Percentiles rank a stretch among this genome's conserved stretches.
These are phyloP conservation scores for Gossypium raimondii DNA, from an alignment of 345 rosid species.

Conservation along the genomic window DNA sequence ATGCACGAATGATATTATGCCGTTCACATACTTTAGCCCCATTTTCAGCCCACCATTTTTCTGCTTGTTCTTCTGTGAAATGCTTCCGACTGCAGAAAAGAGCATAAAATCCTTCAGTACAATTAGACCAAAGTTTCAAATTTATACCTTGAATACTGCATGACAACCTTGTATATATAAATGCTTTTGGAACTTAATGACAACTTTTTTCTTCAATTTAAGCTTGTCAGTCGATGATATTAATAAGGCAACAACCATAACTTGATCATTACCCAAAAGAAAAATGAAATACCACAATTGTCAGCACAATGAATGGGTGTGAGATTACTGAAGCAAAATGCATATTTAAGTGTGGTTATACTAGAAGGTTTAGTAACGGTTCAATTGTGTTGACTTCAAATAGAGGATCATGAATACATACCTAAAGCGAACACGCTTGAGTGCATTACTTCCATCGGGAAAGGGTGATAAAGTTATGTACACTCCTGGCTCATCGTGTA, in stretches of 20 bases:
- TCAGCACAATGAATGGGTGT: not conserved
- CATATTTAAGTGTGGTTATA: not conserved
- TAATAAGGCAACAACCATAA: not conserved
- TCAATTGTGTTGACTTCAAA: not conserved
- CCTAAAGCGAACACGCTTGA: constrained; percentile 89
- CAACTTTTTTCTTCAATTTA: not conserved
- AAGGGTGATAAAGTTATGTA: constrained; percentile 56
- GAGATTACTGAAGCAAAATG: not conserved
- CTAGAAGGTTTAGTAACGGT: not conserved
- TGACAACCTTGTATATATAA: too few relatives aligned
- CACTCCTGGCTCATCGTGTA: constrained; percentile 86
- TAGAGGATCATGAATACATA: constrained; percentile 22
- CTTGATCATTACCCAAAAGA: not conserved
- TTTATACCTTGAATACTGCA: too few relatives aligned
- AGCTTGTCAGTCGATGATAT: not conserved
- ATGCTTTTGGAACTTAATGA: not conserved
- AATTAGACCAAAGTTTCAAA: too few relatives aligned
- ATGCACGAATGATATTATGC: constrained; percentile 35
- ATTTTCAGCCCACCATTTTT: constrained; percentile 89
- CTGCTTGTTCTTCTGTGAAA: constrained; percentile 68
- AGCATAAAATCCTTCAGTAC: constrained; percentile 10
- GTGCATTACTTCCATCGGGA: constrained; percentile 65
- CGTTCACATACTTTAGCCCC: constrained; percentile 55
- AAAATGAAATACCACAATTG: not conserved
- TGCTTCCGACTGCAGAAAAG: constrained; percentile 55